phyloP scores from a whole-genome alignment of 1,284 basidiomycete species.

The Phlebopus sp. region DNA sequence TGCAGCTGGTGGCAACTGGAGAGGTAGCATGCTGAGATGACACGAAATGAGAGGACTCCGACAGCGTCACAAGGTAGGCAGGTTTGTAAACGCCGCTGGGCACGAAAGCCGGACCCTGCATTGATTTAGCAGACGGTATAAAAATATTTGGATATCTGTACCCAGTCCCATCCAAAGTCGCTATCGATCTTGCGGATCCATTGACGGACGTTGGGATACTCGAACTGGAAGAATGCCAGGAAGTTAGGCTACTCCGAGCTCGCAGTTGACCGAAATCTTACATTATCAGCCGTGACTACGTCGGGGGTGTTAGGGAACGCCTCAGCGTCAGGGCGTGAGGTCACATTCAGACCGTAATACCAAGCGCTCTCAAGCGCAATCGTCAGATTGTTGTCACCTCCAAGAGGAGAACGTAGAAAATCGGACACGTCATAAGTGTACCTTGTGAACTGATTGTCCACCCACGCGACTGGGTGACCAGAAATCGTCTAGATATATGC shows the following conservation, averaged over 20 bases:
- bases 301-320: slow-evolving; percentile 28
- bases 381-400: slow-evolving; percentile 42
- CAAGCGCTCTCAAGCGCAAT: slow-evolving; percentile 53
- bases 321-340: slow-evolving; percentile 46
- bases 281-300: slow-evolving; percentile 10
- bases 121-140: background rate
- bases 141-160: slow-evolving; percentile 20
- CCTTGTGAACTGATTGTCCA: slow-evolving; percentile 57
- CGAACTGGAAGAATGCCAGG: slow-evolving; percentile 37
- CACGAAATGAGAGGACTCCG: slow-evolving; percentile 15
- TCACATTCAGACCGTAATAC: slow-evolving; percentile 52
- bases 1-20: slow-evolving; percentile 24
- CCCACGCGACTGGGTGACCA: slow-evolving; percentile 52
- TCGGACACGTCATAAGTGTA: slow-evolving; percentile 53
- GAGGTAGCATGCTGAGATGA: slow-evolving; percentile 19
- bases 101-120: slow-evolving; percentile 55
- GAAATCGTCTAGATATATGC: slow-evolving; percentile 41
- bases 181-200: slow-evolving; percentile 52
- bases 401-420: slow-evolving; percentile 32
- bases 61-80: slow-evolving; percentile 46
- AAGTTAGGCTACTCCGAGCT: background rate
- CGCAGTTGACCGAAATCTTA: slow-evolving; percentile 1
- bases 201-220: slow-evolving; percentile 47
- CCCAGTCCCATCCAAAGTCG: slow-evolving; percentile 65
- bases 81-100: slow-evolving; percentile 55